phyloP scores from a whole-genome alignment of 2,329 filamentous ascomycete species.

The Aspergillus pseudotamarii region DNA sequence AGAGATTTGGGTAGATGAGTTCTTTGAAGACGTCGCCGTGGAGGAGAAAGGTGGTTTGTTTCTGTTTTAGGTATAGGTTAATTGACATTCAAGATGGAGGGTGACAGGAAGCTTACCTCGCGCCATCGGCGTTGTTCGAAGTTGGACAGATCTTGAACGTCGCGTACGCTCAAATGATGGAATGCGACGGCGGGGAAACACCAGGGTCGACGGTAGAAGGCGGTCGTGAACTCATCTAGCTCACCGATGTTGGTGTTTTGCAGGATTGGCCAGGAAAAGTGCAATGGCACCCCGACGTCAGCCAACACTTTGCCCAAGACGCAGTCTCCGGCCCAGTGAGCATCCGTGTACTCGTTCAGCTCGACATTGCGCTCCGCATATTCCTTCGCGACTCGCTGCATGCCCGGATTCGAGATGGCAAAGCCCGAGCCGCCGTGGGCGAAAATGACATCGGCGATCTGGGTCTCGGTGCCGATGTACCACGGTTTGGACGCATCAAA shows the following conservation, averaged over 20 bases:
- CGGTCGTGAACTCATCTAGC: conserved; percentile 46
- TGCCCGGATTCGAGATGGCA: conserved; percentile 53
- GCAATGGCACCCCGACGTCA: conserved; percentile 50
- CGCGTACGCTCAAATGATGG: conserved; percentile 50
- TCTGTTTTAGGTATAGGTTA: conserved; percentile 5
- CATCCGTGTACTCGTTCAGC: conserved; percentile 50
- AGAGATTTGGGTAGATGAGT: conserved; percentile 37
- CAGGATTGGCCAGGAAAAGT: conserved; percentile 53
- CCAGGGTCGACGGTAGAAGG: conserved; percentile 49
- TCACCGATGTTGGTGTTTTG: conserved; percentile 48
- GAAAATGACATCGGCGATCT: conserved; percentile 54
- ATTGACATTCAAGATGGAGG: neutral
- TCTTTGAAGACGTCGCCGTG: conserved; percentile 43
- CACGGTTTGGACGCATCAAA: conserved; percentile 52
- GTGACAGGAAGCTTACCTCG: conserved; percentile 54
- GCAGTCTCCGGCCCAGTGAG: conserved; percentile 55
- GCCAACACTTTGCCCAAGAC: conserved; percentile 52
- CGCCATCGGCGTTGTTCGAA: conserved; percentile 59
- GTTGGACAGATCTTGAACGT: conserved; percentile 48
- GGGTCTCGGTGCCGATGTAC: conserved; percentile 59
- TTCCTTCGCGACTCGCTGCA: conserved; percentile 48
- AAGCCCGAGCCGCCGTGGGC: conserved; percentile 59
- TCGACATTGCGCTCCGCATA: conserved; percentile 45
- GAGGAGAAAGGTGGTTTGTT: conserved; percentile 27
- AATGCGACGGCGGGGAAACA: conserved; percentile 55